Percentiles rank a stretch among this genome's conserved stretches.
phyloP scores from a whole-genome alignment of 306 rosid genomes.

The Casuarina equisetifolia region DNA sequence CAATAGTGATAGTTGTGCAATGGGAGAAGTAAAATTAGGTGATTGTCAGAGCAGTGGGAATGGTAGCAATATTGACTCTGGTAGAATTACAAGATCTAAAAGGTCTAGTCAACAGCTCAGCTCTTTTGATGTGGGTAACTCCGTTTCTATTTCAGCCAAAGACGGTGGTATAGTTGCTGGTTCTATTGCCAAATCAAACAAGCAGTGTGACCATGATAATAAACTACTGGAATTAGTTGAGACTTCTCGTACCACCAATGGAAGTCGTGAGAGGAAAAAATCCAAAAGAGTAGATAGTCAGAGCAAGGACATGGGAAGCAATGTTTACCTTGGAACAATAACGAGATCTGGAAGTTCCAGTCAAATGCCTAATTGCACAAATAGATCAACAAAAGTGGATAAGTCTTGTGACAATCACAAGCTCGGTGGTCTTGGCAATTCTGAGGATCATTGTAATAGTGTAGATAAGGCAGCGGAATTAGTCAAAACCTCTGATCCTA shows the following conservation, averaged over 20 bases:
- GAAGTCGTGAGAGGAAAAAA: conserved; percentile 30
- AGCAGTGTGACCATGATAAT: conserved; percentile 31
- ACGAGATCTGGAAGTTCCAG: conserved; percentile 43
- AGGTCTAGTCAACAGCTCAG: conserved; percentile 34
- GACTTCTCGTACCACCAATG: conserved; percentile 23
- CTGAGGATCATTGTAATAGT: conserved; percentile 17
- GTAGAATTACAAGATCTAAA: conserved; percentile 46
- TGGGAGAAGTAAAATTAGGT: conserved; percentile 36
- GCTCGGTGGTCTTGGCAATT: conserved; percentile 25
- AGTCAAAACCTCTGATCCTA: conserved; percentile 26
- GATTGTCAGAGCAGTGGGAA: conserved; percentile 30
- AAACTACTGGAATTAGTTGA: conserved; percentile 31
- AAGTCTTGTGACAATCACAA: conserved; percentile 23
- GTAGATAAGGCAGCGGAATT: conserved; percentile 16
- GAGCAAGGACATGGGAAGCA: conserved; percentile 35
- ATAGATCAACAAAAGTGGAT: conserved; percentile 33
- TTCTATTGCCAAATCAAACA: conserved; percentile 3
- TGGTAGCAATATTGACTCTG: conserved; percentile 24
- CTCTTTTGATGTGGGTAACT: conserved; percentile 33
- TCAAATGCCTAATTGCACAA: conserved; percentile 13
- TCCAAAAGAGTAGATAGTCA: conserved; percentile 24
- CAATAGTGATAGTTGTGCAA: conserved; percentile 31
- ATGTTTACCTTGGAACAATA: conserved; percentile 29
- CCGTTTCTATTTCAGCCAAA: conserved; percentile 24
- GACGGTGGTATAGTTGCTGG: conserved; percentile 24